Conservation (phyloP, 345 rosid species). For the Eucalyptus dawsonii region DNA sequence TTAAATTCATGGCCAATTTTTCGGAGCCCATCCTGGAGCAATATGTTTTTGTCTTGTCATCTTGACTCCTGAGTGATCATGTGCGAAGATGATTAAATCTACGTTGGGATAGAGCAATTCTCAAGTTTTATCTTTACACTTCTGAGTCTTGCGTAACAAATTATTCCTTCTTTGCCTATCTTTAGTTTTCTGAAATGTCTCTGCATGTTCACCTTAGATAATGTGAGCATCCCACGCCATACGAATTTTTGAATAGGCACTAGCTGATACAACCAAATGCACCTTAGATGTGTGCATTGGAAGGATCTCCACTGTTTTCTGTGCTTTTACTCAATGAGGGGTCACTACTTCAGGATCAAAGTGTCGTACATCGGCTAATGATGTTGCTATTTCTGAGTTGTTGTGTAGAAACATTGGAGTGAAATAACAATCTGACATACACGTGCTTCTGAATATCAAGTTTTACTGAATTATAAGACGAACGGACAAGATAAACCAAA, state of each 20-base stretch:
- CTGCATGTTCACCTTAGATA: background rate
- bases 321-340: background rate
- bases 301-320: background rate
- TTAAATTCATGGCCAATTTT: background rate
- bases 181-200: background rate
- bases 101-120: background rate
- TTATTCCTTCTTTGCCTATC: background rate
- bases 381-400: background rate
- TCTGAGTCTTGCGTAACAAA: background rate
- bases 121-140: background rate
- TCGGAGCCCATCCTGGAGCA: background rate
- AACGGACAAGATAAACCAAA: background rate
- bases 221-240: background rate
- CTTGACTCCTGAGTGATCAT: background rate
- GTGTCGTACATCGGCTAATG: background rate
- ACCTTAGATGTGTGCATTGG: background rate
- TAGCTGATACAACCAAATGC: background rate
- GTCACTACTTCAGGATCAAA: background rate
- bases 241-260: background rate
- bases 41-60: background rate
- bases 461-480: background rate
- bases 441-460: background rate
- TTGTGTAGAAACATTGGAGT: background rate
- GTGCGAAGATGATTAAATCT: background rate
- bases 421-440: background rate